These are phyloP conservation scores for Omphalotus olearius DNA, from an alignment of 1,284 basidiomycete species.

Conservation along the genomic window DNA sequence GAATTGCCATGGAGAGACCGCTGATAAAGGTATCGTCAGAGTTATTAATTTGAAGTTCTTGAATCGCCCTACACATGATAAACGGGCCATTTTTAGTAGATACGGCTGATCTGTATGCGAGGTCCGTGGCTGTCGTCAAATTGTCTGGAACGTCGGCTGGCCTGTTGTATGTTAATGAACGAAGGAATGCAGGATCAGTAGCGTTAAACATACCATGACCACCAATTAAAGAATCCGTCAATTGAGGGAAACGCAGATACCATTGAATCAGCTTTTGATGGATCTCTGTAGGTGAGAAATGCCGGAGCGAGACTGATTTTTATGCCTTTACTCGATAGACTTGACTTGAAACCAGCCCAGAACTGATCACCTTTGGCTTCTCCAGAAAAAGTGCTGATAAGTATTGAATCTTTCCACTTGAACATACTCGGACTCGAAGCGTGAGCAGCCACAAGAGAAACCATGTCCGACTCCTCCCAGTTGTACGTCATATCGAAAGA, in stretches of 20 bases:
- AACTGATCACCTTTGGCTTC: slow-evolving; percentile 24
- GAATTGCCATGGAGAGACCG: slow-evolving; percentile 44
- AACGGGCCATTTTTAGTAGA: slow-evolving; percentile 23
- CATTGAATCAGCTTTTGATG: slow-evolving; percentile 19
- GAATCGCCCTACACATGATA: slow-evolving; percentile 27
- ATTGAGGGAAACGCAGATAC: slow-evolving; percentile 26
- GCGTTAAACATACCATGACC: slow-evolving; percentile 27
- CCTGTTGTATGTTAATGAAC: slow-evolving; percentile 14
- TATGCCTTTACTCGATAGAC: slow-evolving; percentile 23
- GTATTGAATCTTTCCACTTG: slow-evolving; percentile 23
- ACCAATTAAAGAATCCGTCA: slow-evolving; percentile 35
- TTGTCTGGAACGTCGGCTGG: slow-evolving; percentile 23
- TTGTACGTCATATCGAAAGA: slow-evolving; percentile 28
- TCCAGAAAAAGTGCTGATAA: slow-evolving; percentile 29
- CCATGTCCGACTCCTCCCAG: slow-evolving; percentile 22
- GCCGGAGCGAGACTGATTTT: slow-evolving; percentile 27
- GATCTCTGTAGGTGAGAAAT: slow-evolving; percentile 27
- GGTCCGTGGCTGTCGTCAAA: slow-evolving; percentile 27
- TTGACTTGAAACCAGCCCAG: slow-evolving; percentile 25
- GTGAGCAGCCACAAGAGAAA: slow-evolving; percentile 18
- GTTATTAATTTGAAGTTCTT: slow-evolving; percentile 4
- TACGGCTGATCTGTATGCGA: slow-evolving; percentile 23
- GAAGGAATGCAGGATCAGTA: not conserved
- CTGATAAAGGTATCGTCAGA: slow-evolving; percentile 22
- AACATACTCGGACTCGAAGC: slow-evolving; percentile 22